Conservation (phyloP, 495 filamentous ascomycete species). For the Penicillium bovifimosum region DNA sequence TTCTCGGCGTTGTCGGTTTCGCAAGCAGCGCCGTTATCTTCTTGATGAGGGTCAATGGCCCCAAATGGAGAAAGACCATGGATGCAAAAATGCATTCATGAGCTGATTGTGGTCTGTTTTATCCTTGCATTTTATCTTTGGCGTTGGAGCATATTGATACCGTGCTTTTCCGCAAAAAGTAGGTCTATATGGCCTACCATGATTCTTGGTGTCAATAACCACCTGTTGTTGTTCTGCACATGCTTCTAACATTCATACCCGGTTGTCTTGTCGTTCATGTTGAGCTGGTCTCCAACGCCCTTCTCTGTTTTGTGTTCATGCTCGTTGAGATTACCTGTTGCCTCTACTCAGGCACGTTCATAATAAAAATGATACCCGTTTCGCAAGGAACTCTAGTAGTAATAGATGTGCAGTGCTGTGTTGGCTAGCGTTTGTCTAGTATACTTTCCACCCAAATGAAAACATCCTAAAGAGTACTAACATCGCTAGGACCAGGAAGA, state of each 20-base stretch:
- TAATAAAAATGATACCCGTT: neutral
- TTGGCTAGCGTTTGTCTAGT: neutral
- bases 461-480: neutral
- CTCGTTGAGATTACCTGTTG: neutral
- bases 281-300: neutral
- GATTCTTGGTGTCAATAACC: neutral
- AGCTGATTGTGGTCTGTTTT: conserved; percentile 6
- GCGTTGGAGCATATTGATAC: neutral
- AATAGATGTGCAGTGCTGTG: neutral
- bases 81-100: conserved; percentile 40
- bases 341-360: neutral
- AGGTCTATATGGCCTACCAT: neutral
- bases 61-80: conserved; percentile 66
- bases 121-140: neutral
- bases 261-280: neutral
- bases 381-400: neutral
- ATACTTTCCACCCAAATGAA: neutral
- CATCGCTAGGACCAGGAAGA: neutral
- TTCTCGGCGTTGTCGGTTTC: conserved; percentile 61
- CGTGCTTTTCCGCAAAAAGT: neutral
- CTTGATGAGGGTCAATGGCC: conserved; percentile 59
- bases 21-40: conserved; percentile 51
- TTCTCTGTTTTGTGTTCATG: neutral
- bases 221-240: neutral
- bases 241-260: neutral